Evolutionary conservation across 306 rosid species (phyloP).

Genomic region (Fragaria vesca): DNA sequence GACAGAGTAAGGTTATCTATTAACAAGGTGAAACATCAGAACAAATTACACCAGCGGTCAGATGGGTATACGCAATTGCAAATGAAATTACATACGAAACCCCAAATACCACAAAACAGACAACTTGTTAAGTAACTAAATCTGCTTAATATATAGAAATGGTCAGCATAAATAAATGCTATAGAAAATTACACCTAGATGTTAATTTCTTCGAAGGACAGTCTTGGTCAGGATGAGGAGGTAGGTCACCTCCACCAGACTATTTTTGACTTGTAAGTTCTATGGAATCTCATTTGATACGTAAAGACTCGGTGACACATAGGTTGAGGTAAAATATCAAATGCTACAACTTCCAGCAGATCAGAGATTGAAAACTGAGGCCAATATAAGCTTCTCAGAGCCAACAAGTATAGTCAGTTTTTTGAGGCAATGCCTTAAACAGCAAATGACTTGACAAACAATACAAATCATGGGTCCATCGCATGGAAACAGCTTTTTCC

Average conservation of each 20-base stretch:
- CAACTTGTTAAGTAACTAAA: not conserved
- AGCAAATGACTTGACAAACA: not conserved
- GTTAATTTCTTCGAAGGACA: not conserved
- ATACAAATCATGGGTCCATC: not conserved
- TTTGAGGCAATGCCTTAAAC: not conserved
- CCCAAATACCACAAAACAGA: not conserved
- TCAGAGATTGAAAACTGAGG: not conserved
- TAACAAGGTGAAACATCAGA: not conserved
- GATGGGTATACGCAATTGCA: not conserved
- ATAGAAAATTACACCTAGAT: not conserved
- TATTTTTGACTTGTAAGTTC: not conserved
- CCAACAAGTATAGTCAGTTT: not conserved
- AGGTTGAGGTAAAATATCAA: not conserved
- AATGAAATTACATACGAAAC: not conserved
- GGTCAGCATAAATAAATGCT: not conserved
- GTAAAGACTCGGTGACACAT: not conserved
- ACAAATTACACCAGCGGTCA: not conserved
- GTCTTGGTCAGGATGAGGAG: not conserved
- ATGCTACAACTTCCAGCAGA: conserved; percentile 2
- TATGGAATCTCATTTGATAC: not conserved
- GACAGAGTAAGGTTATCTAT: not conserved
- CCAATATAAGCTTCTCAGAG: not conserved
- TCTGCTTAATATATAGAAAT: not conserved
- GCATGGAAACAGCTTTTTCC: not conserved
- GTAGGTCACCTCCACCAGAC: not conserved